Percentiles rank a stretch among this genome's conserved stretches.
phyloP scores from a whole-genome alignment of 345 rosid species.

The Camelina sativa region DNA sequence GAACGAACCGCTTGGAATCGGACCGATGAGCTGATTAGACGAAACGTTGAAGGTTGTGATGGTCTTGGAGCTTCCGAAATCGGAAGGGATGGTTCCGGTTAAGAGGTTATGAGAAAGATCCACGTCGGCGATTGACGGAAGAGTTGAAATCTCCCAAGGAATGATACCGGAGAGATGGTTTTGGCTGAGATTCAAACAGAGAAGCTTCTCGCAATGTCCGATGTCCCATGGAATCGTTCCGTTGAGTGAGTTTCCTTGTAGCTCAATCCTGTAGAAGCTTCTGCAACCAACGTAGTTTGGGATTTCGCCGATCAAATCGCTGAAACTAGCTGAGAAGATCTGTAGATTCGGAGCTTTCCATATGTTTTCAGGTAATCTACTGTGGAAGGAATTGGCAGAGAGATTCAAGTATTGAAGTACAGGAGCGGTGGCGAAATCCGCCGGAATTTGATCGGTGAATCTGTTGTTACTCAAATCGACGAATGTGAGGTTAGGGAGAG shows the following conservation, averaged over 20 bases:
- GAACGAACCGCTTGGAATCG: constrained; percentile 79
- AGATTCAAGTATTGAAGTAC: constrained; percentile 74
- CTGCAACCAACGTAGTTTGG: constrained; percentile 79
- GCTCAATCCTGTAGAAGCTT: constrained; percentile 74
- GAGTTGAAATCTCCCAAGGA: constrained; percentile 79
- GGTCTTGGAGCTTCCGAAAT: constrained; percentile 77
- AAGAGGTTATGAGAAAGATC: constrained; percentile 81
- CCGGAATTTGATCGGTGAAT: constrained; percentile 68
- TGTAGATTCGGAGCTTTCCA: constrained; percentile 77
- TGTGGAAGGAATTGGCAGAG: constrained; percentile 63
- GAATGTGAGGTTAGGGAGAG: constrained; percentile 61
- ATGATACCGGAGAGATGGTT: constrained; percentile 79
- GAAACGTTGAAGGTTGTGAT: constrained; percentile 87
- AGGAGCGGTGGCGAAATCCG: constrained; percentile 66
- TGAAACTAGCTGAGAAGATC: constrained; percentile 71
- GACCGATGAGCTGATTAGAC: constrained; percentile 68
- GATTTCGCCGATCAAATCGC: constrained; percentile 57
- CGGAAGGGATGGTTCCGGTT: constrained; percentile 86
- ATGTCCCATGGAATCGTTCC: constrained; percentile 86
- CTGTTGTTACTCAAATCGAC: constrained; percentile 77
- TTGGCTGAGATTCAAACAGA: constrained; percentile 65
- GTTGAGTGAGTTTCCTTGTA: constrained; percentile 71
- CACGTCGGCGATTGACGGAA: constrained; percentile 70
- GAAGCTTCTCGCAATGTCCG: constrained; percentile 84
- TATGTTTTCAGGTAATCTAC: constrained; percentile 54